These are phyloP conservation scores for Geotrichum aggregatum DNA, from an alignment of 1,139 yeast genomes.

Conservation along the genomic window DNA sequence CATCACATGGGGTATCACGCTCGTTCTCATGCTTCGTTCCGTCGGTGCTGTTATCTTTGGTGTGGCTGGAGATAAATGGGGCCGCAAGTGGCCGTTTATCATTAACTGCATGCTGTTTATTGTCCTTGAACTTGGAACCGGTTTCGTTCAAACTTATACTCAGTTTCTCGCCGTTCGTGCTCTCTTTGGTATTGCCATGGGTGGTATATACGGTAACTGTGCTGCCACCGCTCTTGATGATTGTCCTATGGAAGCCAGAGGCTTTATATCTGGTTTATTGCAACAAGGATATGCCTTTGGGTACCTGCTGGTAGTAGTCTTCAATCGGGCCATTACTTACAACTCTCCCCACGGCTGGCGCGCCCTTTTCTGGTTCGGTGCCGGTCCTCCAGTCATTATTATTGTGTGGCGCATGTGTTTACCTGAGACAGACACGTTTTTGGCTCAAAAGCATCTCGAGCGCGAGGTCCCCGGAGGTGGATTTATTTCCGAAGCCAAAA, in stretches of 20 bases:
- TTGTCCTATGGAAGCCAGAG: constrained; percentile 56
- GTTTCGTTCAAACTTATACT: constrained; percentile 59
- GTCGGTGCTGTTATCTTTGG: constrained; percentile 77
- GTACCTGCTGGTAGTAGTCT: constrained; percentile 57
- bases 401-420: constrained; percentile 51
- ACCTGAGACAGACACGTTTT: constrained; percentile 62
- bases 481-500: constrained; percentile 30
- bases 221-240: constrained; percentile 67
- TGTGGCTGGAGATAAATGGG: constrained; percentile 59
- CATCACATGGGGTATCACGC: constrained; percentile 75
- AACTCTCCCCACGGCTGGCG: constrained; percentile 62
- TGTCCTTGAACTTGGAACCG: constrained; percentile 64
- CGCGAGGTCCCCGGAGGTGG: constrained; percentile 39
- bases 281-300: constrained; percentile 77
- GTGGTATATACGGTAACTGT: constrained; percentile 66
- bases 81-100: constrained; percentile 68
- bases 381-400: constrained; percentile 61
- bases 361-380: constrained; percentile 73
- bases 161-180: constrained; percentile 72
- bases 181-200: constrained; percentile 63
- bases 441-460: constrained; percentile 32
- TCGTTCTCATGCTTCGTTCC: constrained; percentile 73
- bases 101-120: constrained; percentile 51
- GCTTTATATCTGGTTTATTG: constrained; percentile 61
- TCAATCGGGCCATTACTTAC: constrained; percentile 53